These are phyloP conservation scores for Antitrichia curtipendula DNA, from an alignment of 225 moss, liverwort and hornwort genomes.

Conservation along the genomic window DNA sequence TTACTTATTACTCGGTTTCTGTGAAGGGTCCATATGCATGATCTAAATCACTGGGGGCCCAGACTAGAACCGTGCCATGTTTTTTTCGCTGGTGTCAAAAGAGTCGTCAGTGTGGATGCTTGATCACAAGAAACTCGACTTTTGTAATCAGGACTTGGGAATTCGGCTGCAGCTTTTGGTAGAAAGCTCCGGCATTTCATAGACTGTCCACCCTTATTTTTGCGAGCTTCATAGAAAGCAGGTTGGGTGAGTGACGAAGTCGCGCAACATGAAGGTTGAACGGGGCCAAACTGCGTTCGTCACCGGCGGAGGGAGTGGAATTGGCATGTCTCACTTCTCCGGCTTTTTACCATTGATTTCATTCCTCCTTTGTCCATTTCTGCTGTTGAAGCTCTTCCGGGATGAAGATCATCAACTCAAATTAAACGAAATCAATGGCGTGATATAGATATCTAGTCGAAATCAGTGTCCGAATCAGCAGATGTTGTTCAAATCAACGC, in stretches of 20 bases:
- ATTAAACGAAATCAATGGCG: neutral
- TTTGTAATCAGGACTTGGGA: no score
- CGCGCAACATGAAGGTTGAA: neutral
- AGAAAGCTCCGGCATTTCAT: neutral
- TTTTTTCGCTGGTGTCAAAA: neutral
- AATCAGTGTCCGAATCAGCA: neutral
- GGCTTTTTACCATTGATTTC: neutral
- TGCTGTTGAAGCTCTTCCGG: neutral
- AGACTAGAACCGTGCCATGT: neutral
- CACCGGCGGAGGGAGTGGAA: neutral
- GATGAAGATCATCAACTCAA: neutral
- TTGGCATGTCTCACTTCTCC: neutral
- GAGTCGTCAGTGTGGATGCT: neutral
- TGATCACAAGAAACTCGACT: neutral
- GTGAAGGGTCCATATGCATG: neutral
- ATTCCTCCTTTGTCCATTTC: neutral
- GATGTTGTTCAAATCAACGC: no score
- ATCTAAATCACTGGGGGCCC: neutral
- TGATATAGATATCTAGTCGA: neutral
- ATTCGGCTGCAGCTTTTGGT: neutral
- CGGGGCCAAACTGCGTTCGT: constrained; percentile 1
- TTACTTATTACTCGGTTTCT: neutral
- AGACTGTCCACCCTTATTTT: neutral
- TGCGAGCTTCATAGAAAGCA: neutral
- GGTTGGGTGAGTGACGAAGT: neutral